Base-by-base conservation (phyloP, 2,329 filamentous ascomycete genomes). In the Penicillium vulpinum region DNA sequence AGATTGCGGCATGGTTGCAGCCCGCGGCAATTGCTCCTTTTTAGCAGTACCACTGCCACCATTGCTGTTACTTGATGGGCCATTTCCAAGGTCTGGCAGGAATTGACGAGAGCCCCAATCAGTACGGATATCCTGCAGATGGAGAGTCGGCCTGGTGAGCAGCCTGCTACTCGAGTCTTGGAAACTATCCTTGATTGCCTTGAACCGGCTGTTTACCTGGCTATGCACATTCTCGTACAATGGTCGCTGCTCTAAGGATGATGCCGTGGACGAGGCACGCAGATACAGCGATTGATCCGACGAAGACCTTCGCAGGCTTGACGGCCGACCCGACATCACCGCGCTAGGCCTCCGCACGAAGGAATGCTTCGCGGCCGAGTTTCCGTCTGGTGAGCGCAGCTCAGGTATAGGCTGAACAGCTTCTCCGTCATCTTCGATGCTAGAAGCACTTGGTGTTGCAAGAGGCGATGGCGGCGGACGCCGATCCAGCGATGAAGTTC, bases 151-250 rank as follows among this genome's bases (percentile, higher is more conserved):
- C 67, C 79, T 75, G 65, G 75, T 80, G 21, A 80, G 74, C 41
- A 81, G 85, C 69, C 91, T 81, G 68, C 87, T 90, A 53, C 87
- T 90, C 2, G 92, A 90, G 66, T 96, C 92, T 69, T 91, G 87
- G 60, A 90, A 85, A 69, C 89, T 95, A 71, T 97, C 92, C 69
- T 87, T 89, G 71, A 97, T 90, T 5, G 93, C 93, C 76, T 96
- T 96, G 69, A 94, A 82, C 40, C 93, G 84, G 64, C 89, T 91
- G 67, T 97, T 97, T 63, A 93, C 88, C 78, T 94, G 90, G 59
- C 91, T 89, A 41, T 87, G 85, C 13, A 96, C 86, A 72, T 94
- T 81, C 48, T 89, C 85, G 72, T 94, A 97, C 43, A 88, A 83
- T 38, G 85, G 85, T 66, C 93, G 90, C 69, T 97, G 91, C 2